Evolutionary conservation across 768 basidiomycete genomes (phyloP).

Genomic region (Mycena rebaudengoi): DNA sequence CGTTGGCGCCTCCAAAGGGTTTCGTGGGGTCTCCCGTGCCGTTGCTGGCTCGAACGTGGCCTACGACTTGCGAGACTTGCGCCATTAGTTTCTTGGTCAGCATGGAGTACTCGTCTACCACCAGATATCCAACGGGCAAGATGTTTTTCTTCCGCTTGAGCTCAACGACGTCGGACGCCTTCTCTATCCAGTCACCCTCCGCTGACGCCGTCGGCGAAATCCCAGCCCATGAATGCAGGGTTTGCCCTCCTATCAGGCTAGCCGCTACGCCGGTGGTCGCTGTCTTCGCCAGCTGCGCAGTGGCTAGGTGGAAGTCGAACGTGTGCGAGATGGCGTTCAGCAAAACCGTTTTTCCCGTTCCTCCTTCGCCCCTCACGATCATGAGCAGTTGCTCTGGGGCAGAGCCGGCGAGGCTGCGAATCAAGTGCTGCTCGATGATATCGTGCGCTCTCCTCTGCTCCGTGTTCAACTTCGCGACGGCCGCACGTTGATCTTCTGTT

Average conservation of each 20-base stretch:
- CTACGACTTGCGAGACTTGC: constrained; percentile 28
- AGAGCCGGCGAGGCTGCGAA: constrained; percentile 25
- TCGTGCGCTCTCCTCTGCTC: constrained; percentile 48
- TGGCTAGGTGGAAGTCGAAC: constrained; percentile 30
- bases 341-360: constrained; percentile 52
- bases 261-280: constrained; percentile 52
- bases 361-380: constrained; percentile 51
- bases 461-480: constrained; percentile 20
- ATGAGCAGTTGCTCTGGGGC: constrained; percentile 43
- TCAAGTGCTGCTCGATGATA: constrained; percentile 42
- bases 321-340: constrained; percentile 47
- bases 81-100: constrained; percentile 33
- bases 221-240: constrained; percentile 41
- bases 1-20: constrained; percentile 48
- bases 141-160: constrained; percentile 27
- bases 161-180: neutral
- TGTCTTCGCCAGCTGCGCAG: constrained; percentile 38
- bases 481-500: neutral
- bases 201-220: constrained; percentile 24
- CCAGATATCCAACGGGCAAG: constrained; percentile 32
- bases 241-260: constrained; percentile 46
- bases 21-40: neutral
- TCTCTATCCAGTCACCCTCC: neutral
- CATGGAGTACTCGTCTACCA: constrained; percentile 56
- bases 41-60: constrained; percentile 3